Evolutionary conservation across 208 protist genomes (phyloP), one percentile per base, ranked within the genome.

Genomic region (Vickermania spadyakhi): DNA sequence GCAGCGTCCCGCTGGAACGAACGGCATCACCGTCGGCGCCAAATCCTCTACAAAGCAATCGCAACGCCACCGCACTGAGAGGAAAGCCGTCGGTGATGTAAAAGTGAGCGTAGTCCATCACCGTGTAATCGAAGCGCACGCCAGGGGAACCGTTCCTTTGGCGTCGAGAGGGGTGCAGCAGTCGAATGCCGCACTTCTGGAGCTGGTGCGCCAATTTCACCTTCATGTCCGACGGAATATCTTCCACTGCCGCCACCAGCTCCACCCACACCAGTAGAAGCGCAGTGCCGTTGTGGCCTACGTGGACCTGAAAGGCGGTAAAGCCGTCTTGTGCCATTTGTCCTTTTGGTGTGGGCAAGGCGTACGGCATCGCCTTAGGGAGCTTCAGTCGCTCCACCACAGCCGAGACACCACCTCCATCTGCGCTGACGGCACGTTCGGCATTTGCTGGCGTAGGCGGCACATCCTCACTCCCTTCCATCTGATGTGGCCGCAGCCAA

Each of bases 241-340:
- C 70, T 64, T 84, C 69, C 29, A 85, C 70, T 54, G 82, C 56
- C 22, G 75, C 77, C 7, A 64, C 25, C 31, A 84, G 53, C 45
- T 65, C 62, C 11, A 70, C 49, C 84, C 86, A 93, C 7, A 64
- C 57, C 14, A 93, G 64, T 22, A 55, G 56, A 68, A 93, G 58
- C 2, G 51, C 23, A 1, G 83, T 75, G 14, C 77, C 75, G 59
- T 84, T 77, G 58, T 83, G 68, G 25, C 79, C 81, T 0, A 89
- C 52, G 25, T 63, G 30, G 4, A 78, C 64, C 21, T 55, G 67
- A 45, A 89, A 84, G 26, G 36, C 36, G 11, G 36, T 45, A 18
- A 7, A 7, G 7, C 36, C 36, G 18, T 45, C 36, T 18, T 45
- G 36, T 18, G 18, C 11, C 7, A 18, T 18, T 18, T 45, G 36